Conservation (phyloP, 371 early-diverging fungal species). For the Mortierella sp. region DNA sequence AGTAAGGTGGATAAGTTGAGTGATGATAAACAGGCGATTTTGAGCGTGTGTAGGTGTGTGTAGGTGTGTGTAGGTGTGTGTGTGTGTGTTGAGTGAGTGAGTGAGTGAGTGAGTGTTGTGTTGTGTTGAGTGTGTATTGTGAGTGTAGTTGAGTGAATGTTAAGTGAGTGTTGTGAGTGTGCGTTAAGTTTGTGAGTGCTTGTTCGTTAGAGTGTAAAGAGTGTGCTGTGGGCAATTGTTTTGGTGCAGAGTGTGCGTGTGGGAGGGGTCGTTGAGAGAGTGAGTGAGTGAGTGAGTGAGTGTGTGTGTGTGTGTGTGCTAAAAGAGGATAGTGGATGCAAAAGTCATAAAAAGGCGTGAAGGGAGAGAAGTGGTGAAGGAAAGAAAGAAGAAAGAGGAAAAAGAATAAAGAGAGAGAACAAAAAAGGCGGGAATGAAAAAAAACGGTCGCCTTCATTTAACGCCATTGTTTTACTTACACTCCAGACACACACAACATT, state of each 20-base stretch:
- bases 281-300: not conserved
- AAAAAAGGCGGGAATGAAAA: slow-evolving; percentile 23
- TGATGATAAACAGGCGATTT: not conserved
- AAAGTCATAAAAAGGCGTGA: not conserved
- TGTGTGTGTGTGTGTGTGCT: not conserved
- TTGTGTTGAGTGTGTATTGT: not conserved
- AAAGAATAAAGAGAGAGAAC: slow-evolving; percentile 7
- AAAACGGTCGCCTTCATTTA: not conserved
- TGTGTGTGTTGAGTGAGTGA: not conserved
- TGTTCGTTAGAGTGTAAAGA: not conserved
- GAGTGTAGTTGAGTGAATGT: not conserved
- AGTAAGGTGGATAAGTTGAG: not conserved
- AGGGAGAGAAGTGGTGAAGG: not conserved
- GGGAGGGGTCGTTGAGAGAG: slow-evolving; percentile 4
- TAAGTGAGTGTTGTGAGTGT: not conserved
- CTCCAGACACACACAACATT: not conserved
- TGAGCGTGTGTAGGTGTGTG: not conserved
- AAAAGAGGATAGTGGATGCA: slow-evolving; percentile 2
- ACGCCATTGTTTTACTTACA: not conserved
- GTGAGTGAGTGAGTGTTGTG: not conserved
- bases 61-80: not conserved
- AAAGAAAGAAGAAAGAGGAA: not conserved
- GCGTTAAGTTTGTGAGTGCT: not conserved
- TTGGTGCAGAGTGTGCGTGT: not conserved
- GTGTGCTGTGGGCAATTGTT: not conserved